These are phyloP conservation scores for Papiliotrema flavescens DNA, from an alignment of 1,284 basidiomycete genomes.

Conservation along the genomic window DNA sequence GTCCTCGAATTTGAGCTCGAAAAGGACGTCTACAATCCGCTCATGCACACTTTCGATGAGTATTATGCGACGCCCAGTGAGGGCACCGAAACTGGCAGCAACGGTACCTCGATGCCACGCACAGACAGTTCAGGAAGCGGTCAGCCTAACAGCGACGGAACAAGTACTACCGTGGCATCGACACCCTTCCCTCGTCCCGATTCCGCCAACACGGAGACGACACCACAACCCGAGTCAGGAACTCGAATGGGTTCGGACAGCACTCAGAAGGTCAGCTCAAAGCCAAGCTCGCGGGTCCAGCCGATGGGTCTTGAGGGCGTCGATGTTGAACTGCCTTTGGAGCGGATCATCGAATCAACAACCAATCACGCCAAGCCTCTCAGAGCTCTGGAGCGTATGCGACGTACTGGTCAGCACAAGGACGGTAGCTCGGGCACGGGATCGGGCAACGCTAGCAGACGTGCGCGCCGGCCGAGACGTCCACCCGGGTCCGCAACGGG, in stretches of 20 bases:
- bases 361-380: constrained; percentile 69
- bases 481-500: constrained; percentile 44
- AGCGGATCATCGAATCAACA: constrained; percentile 71
- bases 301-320: constrained; percentile 40
- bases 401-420: constrained; percentile 51
- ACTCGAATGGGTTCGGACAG: not conserved
- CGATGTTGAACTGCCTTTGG: constrained; percentile 51
- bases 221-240: not conserved
- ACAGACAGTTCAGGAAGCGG: constrained; percentile 1
- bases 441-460: constrained; percentile 11
- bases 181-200: not conserved
- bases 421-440: constrained; percentile 5
- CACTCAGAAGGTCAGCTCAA: not conserved
- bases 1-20: constrained; percentile 83
- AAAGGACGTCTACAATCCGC: constrained; percentile 66
- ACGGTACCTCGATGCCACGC: constrained; percentile 9
- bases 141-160: not conserved
- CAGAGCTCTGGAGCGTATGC: constrained; percentile 66
- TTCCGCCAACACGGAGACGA: too few species aligned
- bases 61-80: constrained; percentile 12
- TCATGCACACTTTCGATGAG: constrained; percentile 55
- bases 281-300: not conserved
- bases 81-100: constrained; percentile 30
- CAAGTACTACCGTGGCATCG: not conserved
- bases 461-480: constrained; percentile 3